phyloP scores from a whole-genome alignment of 306 rosid genomes.

The Rosa rugosa region DNA sequence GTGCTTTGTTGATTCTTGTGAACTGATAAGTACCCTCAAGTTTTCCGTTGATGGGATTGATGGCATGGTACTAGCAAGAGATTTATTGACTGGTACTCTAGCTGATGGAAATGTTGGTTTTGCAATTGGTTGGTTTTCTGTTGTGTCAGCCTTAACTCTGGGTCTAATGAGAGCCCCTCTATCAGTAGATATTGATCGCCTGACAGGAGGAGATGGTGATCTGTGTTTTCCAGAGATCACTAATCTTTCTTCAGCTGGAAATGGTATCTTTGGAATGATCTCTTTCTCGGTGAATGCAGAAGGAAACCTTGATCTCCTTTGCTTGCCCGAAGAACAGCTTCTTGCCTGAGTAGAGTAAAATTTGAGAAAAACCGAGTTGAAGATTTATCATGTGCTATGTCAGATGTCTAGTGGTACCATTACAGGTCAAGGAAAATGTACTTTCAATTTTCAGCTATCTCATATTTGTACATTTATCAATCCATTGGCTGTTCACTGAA shows the following conservation, averaged over 20 bases:
- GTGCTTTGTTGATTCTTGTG: slow-evolving; percentile 48
- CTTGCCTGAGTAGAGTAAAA: slow-evolving; percentile 51
- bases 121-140: slow-evolving; percentile 56
- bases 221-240: slow-evolving; percentile 56
- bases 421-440: background rate
- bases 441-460: slow-evolving; percentile 3
- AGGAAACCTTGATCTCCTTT: slow-evolving; percentile 76
- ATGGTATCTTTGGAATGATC: slow-evolving; percentile 46
- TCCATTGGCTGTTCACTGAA: background rate
- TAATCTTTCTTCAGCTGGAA: slow-evolving; percentile 58
- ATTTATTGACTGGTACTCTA: slow-evolving; percentile 60
- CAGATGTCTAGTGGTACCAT: background rate
- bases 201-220: slow-evolving; percentile 83
- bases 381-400: background rate
- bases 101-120: slow-evolving; percentile 54
- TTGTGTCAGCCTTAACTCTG: slow-evolving; percentile 52
- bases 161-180: slow-evolving; percentile 68
- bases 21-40: slow-evolving; percentile 38
- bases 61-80: slow-evolving; percentile 42
- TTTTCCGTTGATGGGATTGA: slow-evolving; percentile 22
- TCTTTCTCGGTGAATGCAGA: slow-evolving; percentile 65
- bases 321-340: slow-evolving; percentile 91
- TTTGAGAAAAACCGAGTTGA: background rate
- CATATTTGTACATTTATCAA: slow-evolving; percentile 3
- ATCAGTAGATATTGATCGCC: slow-evolving; percentile 86